A percentile compares a stretch with the other conserved stretches of the same genome.
Conservation (phyloP, 2,329 filamentous ascomycete species). For the Calonectria montana region DNA sequence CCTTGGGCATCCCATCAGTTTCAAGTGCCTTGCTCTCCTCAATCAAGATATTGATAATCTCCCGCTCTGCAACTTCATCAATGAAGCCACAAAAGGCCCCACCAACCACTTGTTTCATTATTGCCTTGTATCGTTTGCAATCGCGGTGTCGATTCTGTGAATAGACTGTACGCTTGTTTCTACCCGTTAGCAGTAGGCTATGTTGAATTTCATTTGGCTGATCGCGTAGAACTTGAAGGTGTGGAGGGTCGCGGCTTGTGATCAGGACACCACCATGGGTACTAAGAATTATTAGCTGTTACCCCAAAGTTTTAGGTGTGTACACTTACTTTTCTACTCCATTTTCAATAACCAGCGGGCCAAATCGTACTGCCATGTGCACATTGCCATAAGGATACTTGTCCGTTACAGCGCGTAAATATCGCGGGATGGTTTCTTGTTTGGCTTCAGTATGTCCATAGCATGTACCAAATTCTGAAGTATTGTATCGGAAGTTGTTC, state of each 20-base stretch:
- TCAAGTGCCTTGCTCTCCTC: not conserved
- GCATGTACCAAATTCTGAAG: not conserved
- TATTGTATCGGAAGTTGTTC: not conserved
- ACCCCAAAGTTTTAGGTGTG: no score
- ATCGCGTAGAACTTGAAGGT: not conserved
- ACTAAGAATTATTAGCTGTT: not conserved
- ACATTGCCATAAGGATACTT: not conserved
- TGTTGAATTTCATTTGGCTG: not conserved
- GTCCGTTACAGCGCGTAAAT: not conserved
- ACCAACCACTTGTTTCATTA: not conserved
- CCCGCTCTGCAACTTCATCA: not conserved
- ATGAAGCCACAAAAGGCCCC: not conserved
- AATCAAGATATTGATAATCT: not conserved
- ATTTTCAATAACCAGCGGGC: not conserved
- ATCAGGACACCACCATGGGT: not conserved
- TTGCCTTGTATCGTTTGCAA: not conserved
- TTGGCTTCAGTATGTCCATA: not conserved
- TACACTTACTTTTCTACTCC: not conserved
- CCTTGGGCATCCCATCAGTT: not conserved
- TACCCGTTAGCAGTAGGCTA: not conserved
- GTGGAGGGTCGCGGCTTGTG: not conserved
- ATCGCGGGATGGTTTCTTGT: not conserved
- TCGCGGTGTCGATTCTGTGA: not conserved
- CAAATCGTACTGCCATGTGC: not conserved
- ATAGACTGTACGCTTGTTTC: not conserved